These are phyloP conservation scores for Cucumis sativus DNA, from an alignment of 306 rosid genomes.

Conservation along the genomic window DNA sequence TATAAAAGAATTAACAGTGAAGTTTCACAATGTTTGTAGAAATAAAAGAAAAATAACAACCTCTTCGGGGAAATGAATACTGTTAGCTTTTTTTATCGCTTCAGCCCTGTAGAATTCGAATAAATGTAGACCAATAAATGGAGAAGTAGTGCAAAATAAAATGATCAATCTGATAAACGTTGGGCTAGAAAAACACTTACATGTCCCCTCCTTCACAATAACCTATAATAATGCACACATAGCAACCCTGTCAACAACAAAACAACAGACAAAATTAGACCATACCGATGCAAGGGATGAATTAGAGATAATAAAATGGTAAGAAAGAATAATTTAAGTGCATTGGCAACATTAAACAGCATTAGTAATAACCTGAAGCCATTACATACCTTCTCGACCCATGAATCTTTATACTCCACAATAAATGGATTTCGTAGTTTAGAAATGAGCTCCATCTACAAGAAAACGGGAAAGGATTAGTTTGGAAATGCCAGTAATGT, in stretches of 20 bases:
- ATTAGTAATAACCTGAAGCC: background rate
- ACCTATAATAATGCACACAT: slow-evolving; percentile 90
- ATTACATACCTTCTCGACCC: slow-evolving; percentile 86
- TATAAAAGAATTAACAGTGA: background rate
- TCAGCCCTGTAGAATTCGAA: slow-evolving; percentile 65
- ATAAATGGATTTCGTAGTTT: slow-evolving; percentile 79
- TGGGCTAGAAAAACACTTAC: slow-evolving; percentile 32
- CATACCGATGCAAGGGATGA: background rate
- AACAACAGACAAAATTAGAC: background rate
- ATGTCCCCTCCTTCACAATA: slow-evolving; percentile 97
- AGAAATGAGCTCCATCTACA: slow-evolving; percentile 94
- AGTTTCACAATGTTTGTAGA: background rate
- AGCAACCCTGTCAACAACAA: slow-evolving; percentile 75
- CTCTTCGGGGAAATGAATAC: slow-evolving; percentile 78
- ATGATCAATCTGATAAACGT: background rate
- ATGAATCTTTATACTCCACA: slow-evolving; percentile 98
- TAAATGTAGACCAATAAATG: slow-evolving; percentile 2
- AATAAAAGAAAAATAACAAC: slow-evolving; percentile 16
- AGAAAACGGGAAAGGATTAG: slow-evolving; percentile 9
- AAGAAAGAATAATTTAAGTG: background rate
- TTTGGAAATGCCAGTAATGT: background rate
- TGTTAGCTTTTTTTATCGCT: slow-evolving; percentile 71
- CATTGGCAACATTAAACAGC: background rate
- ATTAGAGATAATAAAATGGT: background rate
- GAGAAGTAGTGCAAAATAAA: slow-evolving; percentile 17